Conservation (phyloP, 169 alveolate species). For the Cryptosporidium sp. region DNA sequence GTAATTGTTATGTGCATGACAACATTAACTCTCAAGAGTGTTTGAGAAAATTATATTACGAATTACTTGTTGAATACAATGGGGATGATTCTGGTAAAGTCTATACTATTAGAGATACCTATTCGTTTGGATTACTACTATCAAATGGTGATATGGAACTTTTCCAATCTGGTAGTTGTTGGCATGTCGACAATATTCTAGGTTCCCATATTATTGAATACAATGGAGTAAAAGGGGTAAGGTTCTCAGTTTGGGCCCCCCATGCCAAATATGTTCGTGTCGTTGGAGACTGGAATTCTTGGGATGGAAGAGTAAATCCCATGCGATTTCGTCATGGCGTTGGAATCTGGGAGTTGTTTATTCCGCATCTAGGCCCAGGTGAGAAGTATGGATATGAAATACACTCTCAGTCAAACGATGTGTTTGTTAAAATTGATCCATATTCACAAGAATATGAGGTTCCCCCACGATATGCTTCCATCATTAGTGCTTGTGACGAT, state of each 20-base stretch:
- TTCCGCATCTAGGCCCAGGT: slow-evolving; percentile 80
- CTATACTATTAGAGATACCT: slow-evolving; percentile 77
- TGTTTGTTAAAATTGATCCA: slow-evolving; percentile 83
- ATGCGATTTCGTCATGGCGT: slow-evolving; percentile 81
- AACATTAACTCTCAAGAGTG: slow-evolving; percentile 51
- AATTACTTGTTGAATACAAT: slow-evolving; percentile 70
- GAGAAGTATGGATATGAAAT: slow-evolving; percentile 82
- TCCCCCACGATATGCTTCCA: slow-evolving; percentile 82
- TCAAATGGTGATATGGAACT: slow-evolving; percentile 78
- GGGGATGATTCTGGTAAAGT: slow-evolving; percentile 69
- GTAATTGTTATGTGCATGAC: slow-evolving; percentile 62
- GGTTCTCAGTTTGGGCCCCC: slow-evolving; percentile 85
- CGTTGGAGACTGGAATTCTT: slow-evolving; percentile 84
- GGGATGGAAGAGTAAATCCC: slow-evolving; percentile 86
- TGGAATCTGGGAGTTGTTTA: slow-evolving; percentile 84
- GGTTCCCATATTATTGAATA: slow-evolving; percentile 80
- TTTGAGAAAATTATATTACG: slow-evolving; percentile 75
- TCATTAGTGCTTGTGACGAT: slow-evolving; percentile 82
- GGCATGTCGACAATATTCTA: slow-evolving; percentile 84
- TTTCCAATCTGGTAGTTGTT: slow-evolving; percentile 84
- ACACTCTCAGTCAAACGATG: slow-evolving; percentile 76
- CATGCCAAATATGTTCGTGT: slow-evolving; percentile 79
- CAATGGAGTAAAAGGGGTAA: slow-evolving; percentile 81
- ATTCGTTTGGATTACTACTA: slow-evolving; percentile 78
- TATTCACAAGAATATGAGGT: slow-evolving; percentile 83